Base-by-base conservation (phyloP, 2,329 filamentous ascomycete species). In the Coniella lustricola region DNA sequence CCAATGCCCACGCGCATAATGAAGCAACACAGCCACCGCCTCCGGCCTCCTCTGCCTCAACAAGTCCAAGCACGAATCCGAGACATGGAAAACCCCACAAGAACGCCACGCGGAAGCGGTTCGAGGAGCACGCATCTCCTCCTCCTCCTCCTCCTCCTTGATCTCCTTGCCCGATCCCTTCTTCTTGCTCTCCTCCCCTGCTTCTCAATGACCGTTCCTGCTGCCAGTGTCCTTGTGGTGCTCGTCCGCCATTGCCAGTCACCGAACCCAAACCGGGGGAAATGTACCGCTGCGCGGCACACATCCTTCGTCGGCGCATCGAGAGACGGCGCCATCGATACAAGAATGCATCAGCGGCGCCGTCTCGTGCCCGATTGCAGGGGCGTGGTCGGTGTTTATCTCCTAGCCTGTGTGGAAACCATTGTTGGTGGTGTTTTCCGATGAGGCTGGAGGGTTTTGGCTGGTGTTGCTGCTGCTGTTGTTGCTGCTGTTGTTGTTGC, bases 1-100 rank as follows among this genome's bases (percentile, higher is more conserved):
- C 38, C 38, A 41, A 8, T 41, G 38, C 1, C 3, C 3, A 4
- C 38, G n/a, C n/a, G 38, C 46, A 18, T 31, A 18, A 4, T 48
- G 29, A 9, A 48, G 16, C n/a, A 48, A 16, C 10, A 41, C 39
- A 3, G 46, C 46, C 7, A 48, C 16, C 8, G 46, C 46, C 31
- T 48, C 46, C 8, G 46, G 29, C 5, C 33, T 22, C 2, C 32
- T 32, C 17, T 37, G 31, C 4, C 17, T 20, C 33, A 48, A 12
- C 32, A 48, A 10, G 17, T 32, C 46, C 5, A 48, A 29, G 32
- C 25, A 48, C n/a, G 29, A 18, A 17, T 21, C 16, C 13, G 39
- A 38, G 9, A 48, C 21, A 7, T 25, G 17, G 7, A 34, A n/a
- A 14, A 4, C 25, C 40, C 46, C 46, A 48, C 25, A 7, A 32